Percentiles rank a stretch among this genome's conserved stretches.
phyloP scores from a whole-genome alignment of 2,329 filamentous ascomycete species.

The Talaromyces sp. region DNA sequence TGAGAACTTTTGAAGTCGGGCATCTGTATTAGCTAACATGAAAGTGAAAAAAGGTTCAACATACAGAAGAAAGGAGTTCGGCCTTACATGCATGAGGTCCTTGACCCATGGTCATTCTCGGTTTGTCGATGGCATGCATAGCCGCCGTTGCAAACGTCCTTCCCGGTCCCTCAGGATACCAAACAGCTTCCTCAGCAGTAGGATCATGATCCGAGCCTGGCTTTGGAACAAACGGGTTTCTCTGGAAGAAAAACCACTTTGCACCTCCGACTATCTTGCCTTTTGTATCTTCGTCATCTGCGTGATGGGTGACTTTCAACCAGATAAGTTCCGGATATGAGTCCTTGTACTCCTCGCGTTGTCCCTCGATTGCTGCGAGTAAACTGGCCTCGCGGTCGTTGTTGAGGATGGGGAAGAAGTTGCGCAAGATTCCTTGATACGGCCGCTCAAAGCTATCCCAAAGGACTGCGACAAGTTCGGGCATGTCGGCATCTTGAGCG shows the following conservation, averaged over 20 bases:
- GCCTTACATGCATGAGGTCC: slow-evolving; percentile 14
- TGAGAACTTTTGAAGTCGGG: not conserved
- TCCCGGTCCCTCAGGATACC: slow-evolving; percentile 12
- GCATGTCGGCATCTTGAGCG: slow-evolving; percentile 12
- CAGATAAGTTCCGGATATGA: slow-evolving; percentile 15
- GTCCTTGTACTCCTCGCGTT: slow-evolving; percentile 14
- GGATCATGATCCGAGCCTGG: slow-evolving; percentile 13
- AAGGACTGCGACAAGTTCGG: not conserved
- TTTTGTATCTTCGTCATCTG: not conserved
- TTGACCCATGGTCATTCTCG: slow-evolving; percentile 13
- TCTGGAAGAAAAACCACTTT: slow-evolving; percentile 16
- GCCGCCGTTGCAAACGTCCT: slow-evolving; percentile 19
- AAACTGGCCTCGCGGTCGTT: slow-evolving; percentile 16
- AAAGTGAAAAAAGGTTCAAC: not conserved
- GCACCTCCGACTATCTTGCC: slow-evolving; percentile 10
- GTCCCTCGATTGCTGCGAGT: not conserved
- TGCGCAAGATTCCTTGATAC: slow-evolving; percentile 15
- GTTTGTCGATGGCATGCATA: slow-evolving; percentile 23
- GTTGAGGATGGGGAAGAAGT: slow-evolving; percentile 16
- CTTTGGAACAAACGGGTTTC: slow-evolving; percentile 12
- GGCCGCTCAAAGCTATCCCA: slow-evolving; percentile 12
- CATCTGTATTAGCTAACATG: not conserved
- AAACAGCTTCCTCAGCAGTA: slow-evolving; percentile 14
- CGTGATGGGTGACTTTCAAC: slow-evolving; percentile 16
- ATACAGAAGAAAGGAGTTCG: not conserved